Percentiles rank a stretch among this genome's conserved stretches.
Evolutionary conservation across 805 yeast species (phyloP).

Genomic region (Teunomyces stri): DNA sequence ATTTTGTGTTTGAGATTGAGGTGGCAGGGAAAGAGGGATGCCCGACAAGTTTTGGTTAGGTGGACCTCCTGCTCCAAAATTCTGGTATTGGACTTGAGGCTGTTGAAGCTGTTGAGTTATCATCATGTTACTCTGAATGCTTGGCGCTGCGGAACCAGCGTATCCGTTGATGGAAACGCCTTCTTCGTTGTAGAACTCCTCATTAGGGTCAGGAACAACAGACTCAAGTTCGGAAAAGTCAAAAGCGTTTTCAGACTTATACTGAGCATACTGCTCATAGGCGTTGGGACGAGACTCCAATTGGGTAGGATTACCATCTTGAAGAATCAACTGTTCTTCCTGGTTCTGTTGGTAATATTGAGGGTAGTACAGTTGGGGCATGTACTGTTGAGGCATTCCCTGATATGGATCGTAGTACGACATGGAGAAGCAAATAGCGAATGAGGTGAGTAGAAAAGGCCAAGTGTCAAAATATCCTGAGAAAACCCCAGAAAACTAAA

Average conservation of each 20-base stretch:
- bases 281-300: constrained; percentile 15
- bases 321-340: constrained; percentile 6
- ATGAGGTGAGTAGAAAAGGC: not conserved
- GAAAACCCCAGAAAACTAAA: not conserved
- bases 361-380: constrained; percentile 34
- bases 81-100: constrained; percentile 2
- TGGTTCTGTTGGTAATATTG: constrained; percentile 22
- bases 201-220: constrained; percentile 9
- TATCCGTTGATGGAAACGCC: constrained; percentile 14
- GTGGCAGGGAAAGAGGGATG: constrained; percentile 5
- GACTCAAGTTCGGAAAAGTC: constrained; percentile 12
- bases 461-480: constrained; percentile 3
- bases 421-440: constrained; percentile 20
- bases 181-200: constrained; percentile 20
- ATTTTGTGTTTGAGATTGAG: constrained; percentile 7
- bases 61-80: not conserved
- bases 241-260: constrained; percentile 14
- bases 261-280: constrained; percentile 21
- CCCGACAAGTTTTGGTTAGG: constrained; percentile 1
- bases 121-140: not conserved
- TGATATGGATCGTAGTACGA: constrained; percentile 43
- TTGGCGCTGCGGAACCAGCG: constrained; percentile 6
- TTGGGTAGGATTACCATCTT: constrained; percentile 8
- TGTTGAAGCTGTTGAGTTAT: constrained; percentile 8
- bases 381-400: constrained; percentile 36